Conservation (phyloP, 2,329 filamentous ascomycete genomes). For the Tolypocladium paradoxum region DNA sequence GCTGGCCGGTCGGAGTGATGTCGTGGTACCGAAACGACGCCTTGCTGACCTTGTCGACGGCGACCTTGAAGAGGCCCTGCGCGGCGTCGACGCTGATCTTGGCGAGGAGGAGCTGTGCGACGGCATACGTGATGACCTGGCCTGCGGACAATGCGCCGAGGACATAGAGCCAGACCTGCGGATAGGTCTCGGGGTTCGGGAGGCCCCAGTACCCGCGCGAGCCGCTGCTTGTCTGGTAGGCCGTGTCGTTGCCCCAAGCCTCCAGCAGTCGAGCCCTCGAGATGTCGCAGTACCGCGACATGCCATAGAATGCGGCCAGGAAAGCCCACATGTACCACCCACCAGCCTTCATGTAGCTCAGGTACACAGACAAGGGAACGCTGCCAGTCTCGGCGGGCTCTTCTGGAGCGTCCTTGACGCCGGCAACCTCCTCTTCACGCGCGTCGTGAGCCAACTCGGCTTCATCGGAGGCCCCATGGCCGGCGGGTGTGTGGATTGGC, state of each 20-base stretch:
- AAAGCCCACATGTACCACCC: slow-evolving; percentile 61
- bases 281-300: slow-evolving; percentile 55
- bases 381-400: slow-evolving; percentile 45
- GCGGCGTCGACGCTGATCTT: slow-evolving; percentile 73
- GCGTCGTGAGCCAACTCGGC: slow-evolving; percentile 20
- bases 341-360: slow-evolving; percentile 76
- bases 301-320: slow-evolving; percentile 49
- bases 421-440: slow-evolving; percentile 10
- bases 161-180: slow-evolving; percentile 62
- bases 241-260: slow-evolving; percentile 62
- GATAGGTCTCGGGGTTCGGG: slow-evolving; percentile 56
- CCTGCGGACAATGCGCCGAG: slow-evolving; percentile 56
- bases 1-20: slow-evolving; percentile 72
- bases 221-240: neutral
- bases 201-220: slow-evolving; percentile 17
- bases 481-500: slow-evolving; percentile 20
- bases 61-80: slow-evolving; percentile 60
- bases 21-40: slow-evolving; percentile 89
- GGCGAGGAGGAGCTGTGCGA: slow-evolving; percentile 58
- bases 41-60: slow-evolving; percentile 62
- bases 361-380: slow-evolving; percentile 67
- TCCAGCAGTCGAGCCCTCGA: slow-evolving; percentile 74
- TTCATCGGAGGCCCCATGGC: slow-evolving; percentile 7
- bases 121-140: slow-evolving; percentile 47
- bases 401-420: slow-evolving; percentile 18